Evolutionary conservation across 2,329 filamentous ascomycete genomes (phyloP).

Genomic region (Ceratocystiopsis minuta): DNA sequence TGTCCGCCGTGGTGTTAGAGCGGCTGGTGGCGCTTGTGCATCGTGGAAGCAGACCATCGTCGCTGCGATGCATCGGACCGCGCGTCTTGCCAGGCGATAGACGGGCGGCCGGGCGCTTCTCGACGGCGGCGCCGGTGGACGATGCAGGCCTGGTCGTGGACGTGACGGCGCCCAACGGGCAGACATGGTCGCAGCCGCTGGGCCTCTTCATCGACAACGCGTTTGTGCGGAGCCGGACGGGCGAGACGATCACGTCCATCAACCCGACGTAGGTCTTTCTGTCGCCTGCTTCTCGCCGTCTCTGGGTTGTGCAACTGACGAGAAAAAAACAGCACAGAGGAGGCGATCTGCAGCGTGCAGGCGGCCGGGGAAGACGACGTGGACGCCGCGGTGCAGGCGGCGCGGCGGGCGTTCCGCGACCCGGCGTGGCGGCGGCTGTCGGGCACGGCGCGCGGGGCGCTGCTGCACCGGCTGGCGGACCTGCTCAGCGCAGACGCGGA

Average conservation of each 20-base stretch:
- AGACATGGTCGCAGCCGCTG: constrained; percentile 50
- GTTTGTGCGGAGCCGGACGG: constrained; percentile 49
- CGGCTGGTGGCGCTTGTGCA: too few relatives aligned
- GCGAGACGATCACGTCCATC: constrained; percentile 45
- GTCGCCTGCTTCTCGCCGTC: too few relatives aligned
- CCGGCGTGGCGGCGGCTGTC: constrained; percentile 50
- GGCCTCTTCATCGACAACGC: constrained; percentile 78
- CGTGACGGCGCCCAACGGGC: constrained; percentile 59
- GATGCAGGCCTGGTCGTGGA: constrained; percentile 25
- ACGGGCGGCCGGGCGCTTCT: background rate
- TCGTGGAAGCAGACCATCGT: too few relatives aligned
- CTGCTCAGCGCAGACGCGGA: constrained; percentile 47
- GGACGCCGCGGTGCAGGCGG: constrained; percentile 50
- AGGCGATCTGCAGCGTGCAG: constrained; percentile 52
- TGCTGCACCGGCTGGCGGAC: constrained; percentile 54
- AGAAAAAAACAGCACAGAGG: constrained; percentile 27
- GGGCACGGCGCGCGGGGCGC: constrained; percentile 46
- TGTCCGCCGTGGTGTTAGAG: too few relatives aligned
- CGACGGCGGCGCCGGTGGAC: background rate
- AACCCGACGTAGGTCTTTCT: constrained; percentile 47
- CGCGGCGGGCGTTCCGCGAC: constrained; percentile 48
- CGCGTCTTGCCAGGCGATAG: too few relatives aligned
- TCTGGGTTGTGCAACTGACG: background rate
- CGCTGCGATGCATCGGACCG: too few relatives aligned
- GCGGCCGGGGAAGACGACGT: constrained; percentile 50